A percentile compares a stretch with the other conserved stretches of the same genome.
Evolutionary conservation across 495 filamentous ascomycete genomes (phyloP).

Genomic region (Penicillium paxilli): DNA sequence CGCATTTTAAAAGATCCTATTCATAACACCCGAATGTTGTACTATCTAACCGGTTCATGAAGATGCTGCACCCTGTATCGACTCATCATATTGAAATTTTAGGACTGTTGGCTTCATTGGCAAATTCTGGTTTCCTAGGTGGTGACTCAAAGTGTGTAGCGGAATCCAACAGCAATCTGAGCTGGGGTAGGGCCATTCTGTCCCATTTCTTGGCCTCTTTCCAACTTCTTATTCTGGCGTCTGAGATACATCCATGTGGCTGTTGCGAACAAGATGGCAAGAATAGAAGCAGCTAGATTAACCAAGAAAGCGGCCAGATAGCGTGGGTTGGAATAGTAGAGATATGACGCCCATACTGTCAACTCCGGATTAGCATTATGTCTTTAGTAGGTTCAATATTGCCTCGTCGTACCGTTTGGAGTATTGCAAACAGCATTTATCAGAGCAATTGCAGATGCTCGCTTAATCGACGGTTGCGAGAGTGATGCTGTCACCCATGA

Average conservation of each 20-base stretch:
- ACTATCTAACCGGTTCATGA: no score
- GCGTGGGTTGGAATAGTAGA: slow-evolving; percentile 11
- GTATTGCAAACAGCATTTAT: slow-evolving; percentile 16
- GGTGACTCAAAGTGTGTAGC: slow-evolving; percentile 3
- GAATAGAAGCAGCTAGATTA: slow-evolving; percentile 7
- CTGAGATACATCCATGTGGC: slow-evolving; percentile 11
- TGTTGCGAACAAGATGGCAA: slow-evolving; percentile 10
- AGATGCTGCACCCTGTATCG: no score
- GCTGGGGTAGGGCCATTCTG: slow-evolving; percentile 21
- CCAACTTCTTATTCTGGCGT: slow-evolving; percentile 22
- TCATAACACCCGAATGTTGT: no score
- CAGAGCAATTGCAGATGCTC: slow-evolving; percentile 13
- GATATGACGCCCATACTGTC: slow-evolving; percentile 13
- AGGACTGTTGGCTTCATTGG: no score
- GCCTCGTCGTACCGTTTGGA: slow-evolving; percentile 16
- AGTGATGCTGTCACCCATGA: slow-evolving; percentile 13
- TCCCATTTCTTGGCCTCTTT: slow-evolving; percentile 19
- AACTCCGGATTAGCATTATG: not conserved
- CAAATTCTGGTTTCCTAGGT: not conserved
- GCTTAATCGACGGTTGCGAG: slow-evolving; percentile 14
- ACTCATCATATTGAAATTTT: no score
- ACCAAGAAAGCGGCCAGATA: slow-evolving; percentile 15
- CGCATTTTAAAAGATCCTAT: no score
- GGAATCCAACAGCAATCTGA: slow-evolving; percentile 16
- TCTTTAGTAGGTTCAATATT: no score